Conservation (phyloP, 352 stramenopile genomes). For the Pythium volutum region DNA sequence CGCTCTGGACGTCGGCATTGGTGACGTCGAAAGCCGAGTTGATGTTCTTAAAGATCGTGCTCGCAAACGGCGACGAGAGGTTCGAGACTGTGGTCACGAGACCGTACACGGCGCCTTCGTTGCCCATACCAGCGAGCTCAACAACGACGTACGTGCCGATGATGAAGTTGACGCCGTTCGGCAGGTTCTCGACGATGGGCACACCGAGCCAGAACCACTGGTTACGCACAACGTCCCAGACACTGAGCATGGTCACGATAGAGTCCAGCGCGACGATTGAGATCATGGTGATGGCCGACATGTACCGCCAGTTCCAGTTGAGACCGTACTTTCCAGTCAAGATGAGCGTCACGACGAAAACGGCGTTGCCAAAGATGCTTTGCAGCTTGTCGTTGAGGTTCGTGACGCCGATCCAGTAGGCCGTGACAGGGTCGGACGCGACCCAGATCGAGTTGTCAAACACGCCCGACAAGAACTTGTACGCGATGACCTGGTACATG, state of each 20-base stretch:
- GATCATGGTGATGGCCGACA: slow-evolving; percentile 25
- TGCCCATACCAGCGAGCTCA: slow-evolving; percentile 24
- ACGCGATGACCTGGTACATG: slow-evolving; percentile 15
- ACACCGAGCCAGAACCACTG: slow-evolving; percentile 41
- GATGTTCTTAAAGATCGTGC: slow-evolving; percentile 25
- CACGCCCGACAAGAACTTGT: slow-evolving; percentile 10
- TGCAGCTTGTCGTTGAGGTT: slow-evolving; percentile 25
- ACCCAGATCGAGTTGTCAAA: slow-evolving; percentile 16
- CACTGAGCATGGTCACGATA: slow-evolving; percentile 27
- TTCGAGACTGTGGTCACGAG: slow-evolving; percentile 26
- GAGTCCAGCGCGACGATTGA: slow-evolving; percentile 29
- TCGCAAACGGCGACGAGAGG: slow-evolving; percentile 23
- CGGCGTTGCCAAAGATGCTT: slow-evolving; percentile 15
- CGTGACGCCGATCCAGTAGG: slow-evolving; percentile 20
- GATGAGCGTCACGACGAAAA: slow-evolving; percentile 14
- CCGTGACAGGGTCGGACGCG: slow-evolving; percentile 6
- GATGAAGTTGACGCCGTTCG: slow-evolving; percentile 26
- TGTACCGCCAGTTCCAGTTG: slow-evolving; percentile 37
- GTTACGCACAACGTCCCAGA: slow-evolving; percentile 35
- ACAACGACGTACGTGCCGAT: slow-evolving; percentile 23
- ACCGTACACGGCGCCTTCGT: slow-evolving; percentile 26
- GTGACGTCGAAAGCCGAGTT: slow-evolving; percentile 22
- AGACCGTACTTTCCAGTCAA: slow-evolving; percentile 26
- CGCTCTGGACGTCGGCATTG: slow-evolving; percentile 24
- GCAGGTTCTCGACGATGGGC: slow-evolving; percentile 29